A percentile compares a stretch with the other conserved stretches of the same genome.
These are phyloP conservation scores for Coemansia sp. DNA, from an alignment of 192 early-diverging fungal species.

Conservation along the genomic window DNA sequence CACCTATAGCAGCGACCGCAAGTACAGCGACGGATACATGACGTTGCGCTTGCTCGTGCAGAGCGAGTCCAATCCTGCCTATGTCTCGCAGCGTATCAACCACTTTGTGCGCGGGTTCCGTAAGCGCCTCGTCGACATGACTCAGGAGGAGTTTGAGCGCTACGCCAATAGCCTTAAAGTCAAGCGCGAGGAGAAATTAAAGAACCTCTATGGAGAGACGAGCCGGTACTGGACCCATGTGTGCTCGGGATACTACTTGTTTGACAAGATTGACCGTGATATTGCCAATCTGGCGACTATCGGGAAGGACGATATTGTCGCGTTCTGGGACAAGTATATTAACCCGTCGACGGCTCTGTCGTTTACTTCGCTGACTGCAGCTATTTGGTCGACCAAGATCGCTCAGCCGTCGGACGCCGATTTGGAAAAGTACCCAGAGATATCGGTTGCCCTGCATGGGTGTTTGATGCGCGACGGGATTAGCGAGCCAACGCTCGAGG, in stretches of 20 bases:
- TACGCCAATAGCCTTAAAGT: constrained; percentile 67
- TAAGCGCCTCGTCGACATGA: constrained; percentile 62
- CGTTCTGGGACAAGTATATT: constrained; percentile 43
- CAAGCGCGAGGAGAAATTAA: constrained; percentile 69
- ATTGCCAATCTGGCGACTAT: constrained; percentile 21
- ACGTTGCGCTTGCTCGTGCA: constrained; percentile 83
- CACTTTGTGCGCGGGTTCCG: constrained; percentile 68
- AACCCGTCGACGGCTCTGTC: constrained; percentile 23
- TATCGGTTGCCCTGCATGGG: constrained; percentile 33
- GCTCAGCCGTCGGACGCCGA: constrained; percentile 26
- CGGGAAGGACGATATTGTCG: constrained; percentile 31
- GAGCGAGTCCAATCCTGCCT: constrained; percentile 79
- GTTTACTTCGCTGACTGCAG: constrained; percentile 23
- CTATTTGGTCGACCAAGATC: constrained; percentile 47
- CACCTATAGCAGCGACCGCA: constrained; percentile 57
- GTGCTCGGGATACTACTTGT: constrained; percentile 72
- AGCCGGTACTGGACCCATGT: constrained; percentile 69
- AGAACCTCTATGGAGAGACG: constrained; percentile 75
- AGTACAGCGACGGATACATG: constrained; percentile 75
- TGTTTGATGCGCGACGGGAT: constrained; percentile 42
- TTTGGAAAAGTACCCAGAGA: constrained; percentile 21
- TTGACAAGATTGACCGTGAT: constrained; percentile 61
- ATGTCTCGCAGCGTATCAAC: constrained; percentile 78
- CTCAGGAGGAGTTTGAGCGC: constrained; percentile 63
- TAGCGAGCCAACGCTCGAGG: constrained; percentile 15